phyloP scores from a whole-genome alignment of 495 filamentous ascomycete species.

The Monascus purpureus region DNA sequence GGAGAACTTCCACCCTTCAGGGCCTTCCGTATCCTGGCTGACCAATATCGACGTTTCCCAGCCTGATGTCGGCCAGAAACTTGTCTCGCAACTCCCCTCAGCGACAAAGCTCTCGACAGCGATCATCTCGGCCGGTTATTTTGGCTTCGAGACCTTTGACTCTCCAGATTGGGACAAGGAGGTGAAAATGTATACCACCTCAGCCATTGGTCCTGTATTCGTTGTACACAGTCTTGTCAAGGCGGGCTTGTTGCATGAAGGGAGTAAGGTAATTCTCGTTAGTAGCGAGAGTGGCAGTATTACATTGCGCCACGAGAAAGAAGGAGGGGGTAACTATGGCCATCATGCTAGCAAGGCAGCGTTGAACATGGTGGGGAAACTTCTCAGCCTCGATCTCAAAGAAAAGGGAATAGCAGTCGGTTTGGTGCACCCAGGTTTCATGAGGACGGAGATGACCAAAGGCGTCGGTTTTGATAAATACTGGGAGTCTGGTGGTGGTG shows the following conservation, averaged over 20 bases:
- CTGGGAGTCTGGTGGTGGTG: constrained; percentile 53
- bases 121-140: constrained; percentile 57
- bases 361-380: constrained; percentile 61
- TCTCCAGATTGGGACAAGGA: constrained; percentile 52
- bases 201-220: constrained; percentile 51
- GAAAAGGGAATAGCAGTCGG: constrained; percentile 47
- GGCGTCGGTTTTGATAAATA: constrained; percentile 58
- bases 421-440: constrained; percentile 60
- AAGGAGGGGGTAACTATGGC: constrained; percentile 59
- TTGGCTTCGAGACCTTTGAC: constrained; percentile 47
- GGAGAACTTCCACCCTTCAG: constrained; percentile 10
- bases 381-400: constrained; percentile 54
- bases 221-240: constrained; percentile 47
- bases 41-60: constrained; percentile 41
- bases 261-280: constrained; percentile 50
- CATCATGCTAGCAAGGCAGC: constrained; percentile 63
- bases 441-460: constrained; percentile 62
- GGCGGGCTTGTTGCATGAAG: constrained; percentile 30
- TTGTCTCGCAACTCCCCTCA: constrained; percentile 29
- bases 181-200: constrained; percentile 57
- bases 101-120: constrained; percentile 36
- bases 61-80: constrained; percentile 37
- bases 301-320: constrained; percentile 47
- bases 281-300: constrained; percentile 57
- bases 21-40: constrained; percentile 29